Evolutionary conservation across 2,329 filamentous ascomycete genomes (phyloP).

Genomic region (Arthrobotrys conoides): DNA sequence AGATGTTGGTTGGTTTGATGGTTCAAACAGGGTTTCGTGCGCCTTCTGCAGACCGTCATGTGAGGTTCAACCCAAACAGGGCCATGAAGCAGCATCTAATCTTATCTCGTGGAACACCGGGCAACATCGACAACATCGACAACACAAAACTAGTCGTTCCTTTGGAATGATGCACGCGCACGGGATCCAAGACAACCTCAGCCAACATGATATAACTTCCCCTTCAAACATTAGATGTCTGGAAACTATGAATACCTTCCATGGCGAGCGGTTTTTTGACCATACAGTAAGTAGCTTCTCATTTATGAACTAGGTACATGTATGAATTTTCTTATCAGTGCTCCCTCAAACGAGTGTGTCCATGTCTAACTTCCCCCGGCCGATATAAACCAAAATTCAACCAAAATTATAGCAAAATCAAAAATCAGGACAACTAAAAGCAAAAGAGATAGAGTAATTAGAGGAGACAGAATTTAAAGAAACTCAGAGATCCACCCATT

Average conservation of each 20-base stretch:
- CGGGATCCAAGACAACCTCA: background rate
- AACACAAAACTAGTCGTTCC: slow-evolving; percentile 39
- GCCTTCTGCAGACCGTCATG: slow-evolving; percentile 30
- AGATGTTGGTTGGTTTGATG: slow-evolving; percentile 34
- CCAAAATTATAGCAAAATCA: background rate
- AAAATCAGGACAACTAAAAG: slow-evolving; percentile 1
- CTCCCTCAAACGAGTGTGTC: slow-evolving; percentile 36
- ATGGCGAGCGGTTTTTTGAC: background rate
- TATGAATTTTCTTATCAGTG: slow-evolving; percentile 30
- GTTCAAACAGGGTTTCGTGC: slow-evolving; percentile 15
- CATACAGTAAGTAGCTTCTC: slow-evolving; percentile 22
- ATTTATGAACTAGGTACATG: slow-evolving; percentile 32
- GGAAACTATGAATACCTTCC: background rate
- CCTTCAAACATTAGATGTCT: slow-evolving; percentile 3
- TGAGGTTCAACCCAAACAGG: slow-evolving; percentile 9
- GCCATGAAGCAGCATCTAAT: slow-evolving; percentile 45
- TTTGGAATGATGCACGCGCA: too few relatives aligned
- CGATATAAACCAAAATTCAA: slow-evolving; percentile 11
- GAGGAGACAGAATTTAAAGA: background rate
- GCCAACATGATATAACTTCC: slow-evolving; percentile 22
- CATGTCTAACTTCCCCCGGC: slow-evolving; percentile 2
- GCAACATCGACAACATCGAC: slow-evolving; percentile 43
- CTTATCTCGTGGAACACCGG: slow-evolving; percentile 51
- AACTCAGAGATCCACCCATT: slow-evolving; percentile 30
- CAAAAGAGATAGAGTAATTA: background rate